phyloP scores from a whole-genome alignment of 257 asterid genomes.

The Avicennia marina region DNA sequence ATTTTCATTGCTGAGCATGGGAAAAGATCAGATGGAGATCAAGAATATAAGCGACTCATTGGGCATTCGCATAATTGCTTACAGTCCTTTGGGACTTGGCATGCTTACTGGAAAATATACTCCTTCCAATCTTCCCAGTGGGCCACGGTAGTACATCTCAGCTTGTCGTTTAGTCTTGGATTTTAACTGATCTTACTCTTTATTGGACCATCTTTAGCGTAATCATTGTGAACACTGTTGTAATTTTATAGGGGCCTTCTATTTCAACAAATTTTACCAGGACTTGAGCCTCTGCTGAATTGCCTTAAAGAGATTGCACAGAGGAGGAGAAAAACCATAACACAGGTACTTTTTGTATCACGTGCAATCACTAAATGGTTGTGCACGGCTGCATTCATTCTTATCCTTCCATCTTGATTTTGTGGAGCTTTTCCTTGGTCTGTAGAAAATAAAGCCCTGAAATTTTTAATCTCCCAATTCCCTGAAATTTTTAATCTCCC shows the following conservation, averaged over 20 bases:
- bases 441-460: too few species aligned
- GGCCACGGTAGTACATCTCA: conserved; percentile 65
- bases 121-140: conserved; percentile 69
- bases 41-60: conserved; percentile 67
- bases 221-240: conserved; percentile 13
- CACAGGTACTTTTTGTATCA: too few species aligned
- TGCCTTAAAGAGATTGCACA: conserved; percentile 57
- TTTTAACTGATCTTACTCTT: background rate
- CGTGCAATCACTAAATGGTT: too few species aligned
- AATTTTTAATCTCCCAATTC: too few species aligned
- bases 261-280: conserved; percentile 83
- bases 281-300: conserved; percentile 64
- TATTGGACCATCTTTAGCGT: background rate
- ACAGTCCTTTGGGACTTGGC: conserved; percentile 95
- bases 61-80: conserved; percentile 72
- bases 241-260: conserved; percentile 54
- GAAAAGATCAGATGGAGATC: conserved; percentile 75
- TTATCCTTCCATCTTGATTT: too few species aligned
- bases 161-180: too few species aligned
- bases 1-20: conserved; percentile 86
- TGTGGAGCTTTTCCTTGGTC: too few species aligned
- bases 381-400: too few species aligned
- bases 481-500: too few species aligned
- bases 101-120: conserved; percentile 93
- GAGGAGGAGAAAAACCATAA: conserved; percentile 55